These are phyloP conservation scores for Porphyrellus cyaneotinctus DNA, from an alignment of 768 basidiomycete genomes.

Conservation along the genomic window DNA sequence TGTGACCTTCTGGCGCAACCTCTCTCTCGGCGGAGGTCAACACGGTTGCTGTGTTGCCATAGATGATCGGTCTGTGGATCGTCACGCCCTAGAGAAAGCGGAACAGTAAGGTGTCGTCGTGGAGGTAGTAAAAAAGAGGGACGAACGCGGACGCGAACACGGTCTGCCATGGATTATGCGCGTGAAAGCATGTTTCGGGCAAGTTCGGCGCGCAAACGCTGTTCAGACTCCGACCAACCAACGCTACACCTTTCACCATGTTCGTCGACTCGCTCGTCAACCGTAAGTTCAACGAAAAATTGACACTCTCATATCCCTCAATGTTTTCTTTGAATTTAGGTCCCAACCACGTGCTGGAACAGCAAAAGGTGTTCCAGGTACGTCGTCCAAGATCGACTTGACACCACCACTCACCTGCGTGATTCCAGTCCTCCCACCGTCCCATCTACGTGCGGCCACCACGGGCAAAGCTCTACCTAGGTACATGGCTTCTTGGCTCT, in stretches of 20 bases:
- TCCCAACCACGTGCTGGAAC: conserved; percentile 63
- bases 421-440: conserved; percentile 35
- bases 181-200: conserved; percentile 25
- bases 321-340: conserved; percentile 28
- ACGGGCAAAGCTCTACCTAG: conserved; percentile 59
- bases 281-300: conserved; percentile 40
- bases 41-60: conserved; percentile 88
- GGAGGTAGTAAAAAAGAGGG: not conserved
- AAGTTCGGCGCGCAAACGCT: conserved; percentile 34
- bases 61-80: conserved; percentile 88
- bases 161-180: conserved; percentile 54
- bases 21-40: conserved; percentile 71
- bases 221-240: conserved; percentile 32
- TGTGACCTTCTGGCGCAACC: conserved; percentile 63
- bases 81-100: conserved; percentile 61
- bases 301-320: not conserved
- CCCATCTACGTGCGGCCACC: conserved; percentile 60
- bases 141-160: conserved; percentile 77
- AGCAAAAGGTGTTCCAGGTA: conserved; percentile 67
- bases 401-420: conserved; percentile 3
- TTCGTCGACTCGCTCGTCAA: conserved; percentile 65
- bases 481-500: conserved; percentile 33
- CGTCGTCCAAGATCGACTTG: not conserved
- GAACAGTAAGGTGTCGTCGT: not conserved
- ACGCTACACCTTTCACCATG: conserved; percentile 13